Evolutionary conservation across 176 grass and related monocot species (phyloP).

Genomic region (Triticum urartu): DNA sequence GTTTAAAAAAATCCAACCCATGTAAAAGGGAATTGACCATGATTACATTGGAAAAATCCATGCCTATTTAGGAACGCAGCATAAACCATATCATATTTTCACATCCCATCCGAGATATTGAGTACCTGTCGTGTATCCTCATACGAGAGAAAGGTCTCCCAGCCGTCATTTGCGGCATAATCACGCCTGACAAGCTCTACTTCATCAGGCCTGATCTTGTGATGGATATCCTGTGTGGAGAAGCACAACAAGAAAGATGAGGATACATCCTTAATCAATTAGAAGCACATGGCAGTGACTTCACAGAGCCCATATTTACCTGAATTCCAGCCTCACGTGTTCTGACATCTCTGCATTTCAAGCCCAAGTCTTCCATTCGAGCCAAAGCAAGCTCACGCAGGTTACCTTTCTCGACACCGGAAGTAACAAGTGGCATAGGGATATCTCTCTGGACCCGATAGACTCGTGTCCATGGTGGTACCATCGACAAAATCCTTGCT

Average conservation of each 20-base stretch:
- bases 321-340: constrained; percentile 98
- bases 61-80: neutral
- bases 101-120: neutral
- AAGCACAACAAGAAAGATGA: constrained; percentile 12
- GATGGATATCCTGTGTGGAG: constrained; percentile 76
- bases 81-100: constrained; percentile 1
- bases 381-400: constrained; percentile 95
- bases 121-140: constrained; percentile 95
- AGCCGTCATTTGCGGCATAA: constrained; percentile 96
- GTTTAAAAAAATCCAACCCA: neutral
- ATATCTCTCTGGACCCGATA: constrained; percentile 98
- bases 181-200: constrained; percentile 92
- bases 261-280: neutral
- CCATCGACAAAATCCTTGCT: constrained; percentile 89
- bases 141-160: constrained; percentile 97
- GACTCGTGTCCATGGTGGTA: constrained; percentile 93
- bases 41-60: neutral
- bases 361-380: constrained; percentile 90
- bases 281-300: constrained; percentile 5
- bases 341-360: constrained; percentile 98
- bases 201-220: constrained; percentile 95
- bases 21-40: neutral
- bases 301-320: constrained; percentile 33
- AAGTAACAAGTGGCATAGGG: constrained; percentile 98
- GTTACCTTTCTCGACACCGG: constrained; percentile 98